phyloP scores from a whole-genome alignment of 306 rosid species.

The Lathyrus aphaca region DNA sequence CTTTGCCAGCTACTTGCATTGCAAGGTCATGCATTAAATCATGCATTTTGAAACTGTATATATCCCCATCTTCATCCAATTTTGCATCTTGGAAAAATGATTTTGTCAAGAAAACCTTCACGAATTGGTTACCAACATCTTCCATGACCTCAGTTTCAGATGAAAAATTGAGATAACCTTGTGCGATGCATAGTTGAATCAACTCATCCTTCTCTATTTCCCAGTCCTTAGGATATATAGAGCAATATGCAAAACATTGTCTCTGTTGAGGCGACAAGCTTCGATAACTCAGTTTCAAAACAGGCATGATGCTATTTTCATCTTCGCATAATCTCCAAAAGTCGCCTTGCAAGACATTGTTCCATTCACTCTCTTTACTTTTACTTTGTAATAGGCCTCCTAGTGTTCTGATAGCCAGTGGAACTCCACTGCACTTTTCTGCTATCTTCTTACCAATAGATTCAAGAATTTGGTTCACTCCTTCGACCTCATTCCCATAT shows the following conservation, averaged over 20 bases:
- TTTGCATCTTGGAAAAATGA: not conserved
- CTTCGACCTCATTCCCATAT: not conserved
- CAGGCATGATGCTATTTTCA: not conserved
- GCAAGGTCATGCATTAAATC: constrained; percentile 10
- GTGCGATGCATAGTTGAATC: constrained; percentile 3
- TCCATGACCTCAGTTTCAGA: not conserved
- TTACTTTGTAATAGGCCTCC: constrained; percentile 13
- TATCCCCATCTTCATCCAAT: not conserved
- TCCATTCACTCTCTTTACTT: not conserved
- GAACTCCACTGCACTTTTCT: not conserved
- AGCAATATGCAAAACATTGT: constrained; percentile 15
- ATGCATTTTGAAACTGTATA: constrained; percentile 2
- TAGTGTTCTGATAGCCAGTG: not conserved
- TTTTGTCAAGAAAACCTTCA: not conserved
- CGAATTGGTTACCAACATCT: not conserved
- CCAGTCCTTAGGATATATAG: constrained; percentile 15
- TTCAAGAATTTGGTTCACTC: constrained; percentile 4
- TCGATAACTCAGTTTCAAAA: constrained; percentile 20
- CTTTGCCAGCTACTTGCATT: not conserved
- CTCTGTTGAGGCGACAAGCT: constrained; percentile 2
- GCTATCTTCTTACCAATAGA: constrained; percentile 5
- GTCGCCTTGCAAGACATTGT: constrained; percentile 10
- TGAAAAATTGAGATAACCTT: not conserved
- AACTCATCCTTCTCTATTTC: constrained; percentile 1
- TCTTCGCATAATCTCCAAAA: constrained; percentile 1